Evolutionary conservation across 1,284 basidiomycete species (phyloP).

Genomic region (Stygiomarasmius scandens): DNA sequence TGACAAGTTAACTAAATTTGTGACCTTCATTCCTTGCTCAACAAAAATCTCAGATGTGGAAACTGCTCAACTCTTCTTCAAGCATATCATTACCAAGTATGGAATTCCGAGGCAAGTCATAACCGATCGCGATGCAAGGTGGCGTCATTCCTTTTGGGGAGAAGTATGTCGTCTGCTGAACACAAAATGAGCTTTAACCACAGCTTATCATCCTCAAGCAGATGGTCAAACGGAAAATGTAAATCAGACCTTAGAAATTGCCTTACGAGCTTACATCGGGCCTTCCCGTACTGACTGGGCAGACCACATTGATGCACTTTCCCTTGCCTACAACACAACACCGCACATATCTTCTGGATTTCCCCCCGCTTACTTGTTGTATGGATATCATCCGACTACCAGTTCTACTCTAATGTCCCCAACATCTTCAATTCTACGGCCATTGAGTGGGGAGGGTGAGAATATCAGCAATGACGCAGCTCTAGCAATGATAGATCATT

Average conservation of each 20-base stretch:
- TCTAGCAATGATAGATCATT: conserved; percentile 21
- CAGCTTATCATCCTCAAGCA: conserved; percentile 34
- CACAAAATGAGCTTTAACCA: conserved; percentile 19
- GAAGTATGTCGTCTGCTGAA: conserved; percentile 16
- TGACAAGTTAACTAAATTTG: conserved; percentile 17
- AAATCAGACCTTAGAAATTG: conserved; percentile 35
- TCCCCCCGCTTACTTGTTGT: conserved; percentile 25
- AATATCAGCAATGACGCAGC: conserved; percentile 13
- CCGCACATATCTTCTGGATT: conserved; percentile 25
- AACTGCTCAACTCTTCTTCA: conserved; percentile 26
- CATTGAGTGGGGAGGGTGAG: neutral
- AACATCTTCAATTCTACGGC: neutral
- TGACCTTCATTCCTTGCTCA: conserved; percentile 31
- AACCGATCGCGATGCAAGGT: neutral
- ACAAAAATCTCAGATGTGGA: conserved; percentile 30
- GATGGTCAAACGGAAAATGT: conserved; percentile 35
- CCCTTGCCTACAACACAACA: conserved; percentile 26
- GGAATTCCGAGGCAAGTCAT: conserved; percentile 24
- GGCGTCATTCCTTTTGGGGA: conserved; percentile 16
- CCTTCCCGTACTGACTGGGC: conserved; percentile 22
- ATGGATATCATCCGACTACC: conserved; percentile 26
- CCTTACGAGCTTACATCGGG: conserved; percentile 26
- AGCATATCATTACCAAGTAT: conserved; percentile 29
- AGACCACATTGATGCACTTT: conserved; percentile 19
- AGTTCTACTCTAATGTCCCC: conserved; percentile 14